A percentile compares a stretch with the other conserved stretches of the same genome.
Evolutionary conservation across 495 filamentous ascomycete species (phyloP).

Genomic region (Penicillium cinerascens): DNA sequence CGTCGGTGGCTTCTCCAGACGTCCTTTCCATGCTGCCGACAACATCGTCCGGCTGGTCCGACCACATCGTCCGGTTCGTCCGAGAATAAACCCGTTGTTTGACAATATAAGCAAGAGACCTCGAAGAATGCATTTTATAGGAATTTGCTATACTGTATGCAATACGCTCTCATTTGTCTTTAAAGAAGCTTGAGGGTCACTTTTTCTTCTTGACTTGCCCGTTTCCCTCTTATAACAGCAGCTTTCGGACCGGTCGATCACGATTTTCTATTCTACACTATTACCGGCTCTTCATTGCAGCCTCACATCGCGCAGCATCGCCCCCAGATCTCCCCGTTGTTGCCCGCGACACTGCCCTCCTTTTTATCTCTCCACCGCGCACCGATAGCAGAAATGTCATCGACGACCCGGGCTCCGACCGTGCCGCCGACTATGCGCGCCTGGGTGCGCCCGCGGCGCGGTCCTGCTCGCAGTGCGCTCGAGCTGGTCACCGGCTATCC

Average conservation of each 20-base stretch:
- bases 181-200: background rate
- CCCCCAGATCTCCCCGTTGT: background rate
- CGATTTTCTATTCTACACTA: background rate
- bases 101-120: too few species aligned
- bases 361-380: too few species aligned
- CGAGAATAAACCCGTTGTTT: too few species aligned
- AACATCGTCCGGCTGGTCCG: too few species aligned
- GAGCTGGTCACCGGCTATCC: slow-evolving; percentile 4
- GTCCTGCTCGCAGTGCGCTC: slow-evolving; percentile 1
- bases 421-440: slow-evolving; percentile 13
- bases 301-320: background rate
- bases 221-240: background rate
- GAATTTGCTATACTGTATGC: background rate
- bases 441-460: slow-evolving; percentile 11
- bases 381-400: too few species aligned
- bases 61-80: too few species aligned
- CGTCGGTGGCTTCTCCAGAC: too few species aligned
- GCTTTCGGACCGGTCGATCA: background rate
- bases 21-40: too few species aligned
- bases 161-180: background rate
- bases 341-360: too few species aligned
- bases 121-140: background rate
- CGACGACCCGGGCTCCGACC: too few species aligned
- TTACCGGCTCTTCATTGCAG: background rate
- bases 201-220: background rate